A percentile compares a stretch with the other conserved stretches of the same genome.
phyloP scores from a whole-genome alignment of 345 rosid genomes.

The Populus euphratica region DNA sequence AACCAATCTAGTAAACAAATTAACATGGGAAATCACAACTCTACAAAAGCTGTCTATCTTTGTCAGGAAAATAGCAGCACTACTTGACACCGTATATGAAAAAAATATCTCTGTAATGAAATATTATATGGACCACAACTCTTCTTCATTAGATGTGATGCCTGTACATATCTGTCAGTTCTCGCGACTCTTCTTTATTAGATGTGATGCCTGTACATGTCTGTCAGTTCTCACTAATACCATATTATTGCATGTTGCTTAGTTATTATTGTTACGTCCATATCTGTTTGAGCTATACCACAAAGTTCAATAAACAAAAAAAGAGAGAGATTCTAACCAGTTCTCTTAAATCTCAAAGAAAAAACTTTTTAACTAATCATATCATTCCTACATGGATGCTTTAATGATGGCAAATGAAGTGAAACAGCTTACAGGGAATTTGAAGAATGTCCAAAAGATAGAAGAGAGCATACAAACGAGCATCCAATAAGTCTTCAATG shows the following conservation, averaged over 20 bases:
- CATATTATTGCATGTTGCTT: not conserved
- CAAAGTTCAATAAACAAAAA: not conserved
- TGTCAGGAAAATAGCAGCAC: no score
- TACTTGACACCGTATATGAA: no score
- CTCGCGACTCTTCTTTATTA: no score
- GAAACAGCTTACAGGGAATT: not conserved
- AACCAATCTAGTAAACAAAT: no score
- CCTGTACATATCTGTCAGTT: no score
- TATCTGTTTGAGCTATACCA: not conserved
- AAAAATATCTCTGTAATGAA: no score
- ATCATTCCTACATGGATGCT: not conserved
- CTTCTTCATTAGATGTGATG: no score
- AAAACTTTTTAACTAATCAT: not conserved
- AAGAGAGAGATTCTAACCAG: not conserved
- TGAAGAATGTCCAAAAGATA: not conserved
- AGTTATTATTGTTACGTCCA: not conserved
- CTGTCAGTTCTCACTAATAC: no score
- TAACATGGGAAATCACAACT: no score
- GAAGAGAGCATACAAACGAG: not conserved
- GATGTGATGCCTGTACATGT: no score
- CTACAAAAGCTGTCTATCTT: no score
- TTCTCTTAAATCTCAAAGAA: not conserved
- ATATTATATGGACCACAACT: no score
- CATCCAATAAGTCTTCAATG: not conserved
- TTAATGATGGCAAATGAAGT: not conserved